Evolutionary conservation across 352 stramenopile species (phyloP).

Genomic region (Phytophthora parvispora): DNA sequence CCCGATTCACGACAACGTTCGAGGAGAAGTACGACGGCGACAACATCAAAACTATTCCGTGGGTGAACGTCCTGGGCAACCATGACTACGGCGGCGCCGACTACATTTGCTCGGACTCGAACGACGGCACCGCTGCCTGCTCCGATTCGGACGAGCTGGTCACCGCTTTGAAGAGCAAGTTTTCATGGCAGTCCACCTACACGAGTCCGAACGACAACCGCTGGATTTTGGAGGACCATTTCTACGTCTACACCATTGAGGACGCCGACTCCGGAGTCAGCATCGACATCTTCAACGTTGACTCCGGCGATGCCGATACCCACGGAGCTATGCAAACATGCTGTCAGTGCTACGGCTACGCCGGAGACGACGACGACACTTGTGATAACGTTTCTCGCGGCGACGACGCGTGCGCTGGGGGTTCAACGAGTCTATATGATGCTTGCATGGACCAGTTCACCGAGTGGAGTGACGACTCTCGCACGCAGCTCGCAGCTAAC

Average conservation of each 20-base stretch:
- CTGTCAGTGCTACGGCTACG: conserved; percentile 68
- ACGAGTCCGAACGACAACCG: conserved; percentile 60
- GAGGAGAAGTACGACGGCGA: conserved; percentile 49
- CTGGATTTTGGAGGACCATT: conserved; percentile 62
- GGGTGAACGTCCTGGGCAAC: conserved; percentile 73
- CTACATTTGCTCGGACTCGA: conserved; percentile 55
- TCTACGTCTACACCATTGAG: conserved; percentile 57
- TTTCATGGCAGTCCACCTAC: conserved; percentile 53
- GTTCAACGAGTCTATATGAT: conserved; percentile 49
- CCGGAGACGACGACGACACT: conserved; percentile 39
- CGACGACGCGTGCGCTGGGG: conserved; percentile 45
- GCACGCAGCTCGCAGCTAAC: conserved; percentile 41
- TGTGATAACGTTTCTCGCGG: conserved; percentile 48
- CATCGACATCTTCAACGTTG: conserved; percentile 69
- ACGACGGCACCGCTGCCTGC: conserved; percentile 34
- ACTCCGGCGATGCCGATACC: conserved; percentile 58
- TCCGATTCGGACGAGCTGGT: conserved; percentile 32
- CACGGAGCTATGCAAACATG: conserved; percentile 58
- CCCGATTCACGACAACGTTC: conserved; percentile 61
- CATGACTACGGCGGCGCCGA: conserved; percentile 69
- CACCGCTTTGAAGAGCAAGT: conserved; percentile 45
- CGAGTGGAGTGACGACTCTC: conserved; percentile 58
- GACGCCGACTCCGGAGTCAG: conserved; percentile 43
- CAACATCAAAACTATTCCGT: conserved; percentile 58
- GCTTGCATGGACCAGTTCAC: conserved; percentile 49